Conservation (phyloP, 2,329 filamentous ascomycete genomes). For the Phialocephala subalpina region DNA sequence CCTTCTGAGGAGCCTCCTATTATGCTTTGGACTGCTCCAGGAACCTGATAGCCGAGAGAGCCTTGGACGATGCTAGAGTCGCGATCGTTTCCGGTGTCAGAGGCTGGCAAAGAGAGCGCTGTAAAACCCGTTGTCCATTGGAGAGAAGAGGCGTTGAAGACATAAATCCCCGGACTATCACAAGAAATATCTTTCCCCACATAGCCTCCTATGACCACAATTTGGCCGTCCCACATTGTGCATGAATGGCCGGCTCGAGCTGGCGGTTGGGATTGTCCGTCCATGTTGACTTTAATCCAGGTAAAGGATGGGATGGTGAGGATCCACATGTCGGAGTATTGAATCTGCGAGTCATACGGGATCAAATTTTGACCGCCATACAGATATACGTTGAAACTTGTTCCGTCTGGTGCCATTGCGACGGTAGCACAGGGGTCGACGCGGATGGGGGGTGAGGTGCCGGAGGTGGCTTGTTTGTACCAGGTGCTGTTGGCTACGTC, state of each 20-base stretch:
- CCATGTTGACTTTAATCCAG: conserved; percentile 71
- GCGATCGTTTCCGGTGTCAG: conserved; percentile 20
- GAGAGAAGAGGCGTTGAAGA: conserved; percentile 74
- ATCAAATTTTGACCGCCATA: conserved; percentile 79
- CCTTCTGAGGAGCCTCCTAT: conserved; percentile 68
- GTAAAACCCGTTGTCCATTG: conserved; percentile 70
- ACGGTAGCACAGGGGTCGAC: conserved; percentile 78
- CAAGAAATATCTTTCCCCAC: conserved; percentile 67
- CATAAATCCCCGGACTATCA: conserved; percentile 74
- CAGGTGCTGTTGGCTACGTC: conserved; percentile 75
- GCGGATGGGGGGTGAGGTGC: conserved; percentile 66
- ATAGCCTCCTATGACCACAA: conserved; percentile 76
- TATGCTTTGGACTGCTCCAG: conserved; percentile 65
- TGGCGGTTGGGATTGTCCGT: conserved; percentile 61
- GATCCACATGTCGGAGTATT: conserved; percentile 79
- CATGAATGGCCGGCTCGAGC: conserved; percentile 74
- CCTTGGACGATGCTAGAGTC: conserved; percentile 56
- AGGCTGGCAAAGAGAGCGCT: conserved; percentile 55
- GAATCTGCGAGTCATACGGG: conserved; percentile 62
- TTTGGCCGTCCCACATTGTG: conserved; percentile 73
- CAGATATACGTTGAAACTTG: conserved; percentile 80
- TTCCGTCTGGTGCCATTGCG: conserved; percentile 74
- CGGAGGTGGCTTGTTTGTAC: conserved; percentile 77
- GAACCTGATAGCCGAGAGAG: conserved; percentile 72
- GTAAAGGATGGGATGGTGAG: conserved; percentile 76